Base-by-base conservation (phyloP, 2,329 filamentous ascomycete species). In the Lachnellula hyalina region DNA sequence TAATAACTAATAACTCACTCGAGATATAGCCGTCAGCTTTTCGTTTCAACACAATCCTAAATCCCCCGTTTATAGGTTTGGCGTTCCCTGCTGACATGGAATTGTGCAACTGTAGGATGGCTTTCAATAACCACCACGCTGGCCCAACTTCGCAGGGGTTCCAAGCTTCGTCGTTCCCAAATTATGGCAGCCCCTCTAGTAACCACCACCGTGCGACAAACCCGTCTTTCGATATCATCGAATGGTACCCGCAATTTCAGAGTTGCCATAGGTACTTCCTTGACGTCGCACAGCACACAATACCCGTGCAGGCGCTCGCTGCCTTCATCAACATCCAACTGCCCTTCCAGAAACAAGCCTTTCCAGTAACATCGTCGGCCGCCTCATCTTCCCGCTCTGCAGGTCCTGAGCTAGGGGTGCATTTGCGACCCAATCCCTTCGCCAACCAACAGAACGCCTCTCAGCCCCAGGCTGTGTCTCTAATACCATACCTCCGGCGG, bases 161-260 rank as follows among this genome's bases (percentile, higher is more conserved):
- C 38, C 54, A 55, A 5, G 38, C 52, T 23, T 41, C 56, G 9
- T 47, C 54, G 11, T 57, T 56, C 32, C 51, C 53, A 15, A 57
- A 59, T 25, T 60, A 60, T 55, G 58, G 61, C 49, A 58, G 45
- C 48, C 44, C 54, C 11, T 56, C 54, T 32, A 47, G 32, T 51
- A 48, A 41, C 50, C 49, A 55, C 28, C 53, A 52, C 48, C 41
- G 50, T 52, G 45, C 49, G 38, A 55, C 47, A 19, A 55, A 58
- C 19, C 58, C 60, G 2, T 49, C 56, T 3, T 86, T 92, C 72
- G 88, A 93, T 71, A 88, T 96, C 61, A 87, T 96, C 69, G 88
- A 91, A 57, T 97, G 94, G 94, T 89, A 96, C 70, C 89, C 90
- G 9, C 87, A 88, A 56, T 96, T 95, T 71, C 87, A 94, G 72